Percentiles rank a stretch among this genome's conserved stretches.
Evolutionary conservation across 1,139 yeast species (phyloP).

Genomic region (Candida albicans): DNA sequence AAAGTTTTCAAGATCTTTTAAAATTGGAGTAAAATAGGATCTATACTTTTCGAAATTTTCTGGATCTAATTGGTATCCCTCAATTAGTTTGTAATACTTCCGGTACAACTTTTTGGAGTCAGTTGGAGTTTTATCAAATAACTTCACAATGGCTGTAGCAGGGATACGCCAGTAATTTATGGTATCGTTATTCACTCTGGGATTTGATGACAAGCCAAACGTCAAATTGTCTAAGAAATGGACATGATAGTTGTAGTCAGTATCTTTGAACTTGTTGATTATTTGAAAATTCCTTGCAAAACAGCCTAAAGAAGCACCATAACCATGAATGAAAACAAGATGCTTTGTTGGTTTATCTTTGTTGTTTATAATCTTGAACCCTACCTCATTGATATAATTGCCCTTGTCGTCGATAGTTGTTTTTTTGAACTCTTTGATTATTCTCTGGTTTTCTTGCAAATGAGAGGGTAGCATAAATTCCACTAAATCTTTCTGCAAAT

Average conservation of each 20-base stretch:
- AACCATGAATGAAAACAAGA: slow-evolving; percentile 82
- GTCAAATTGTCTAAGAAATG: slow-evolving; percentile 85
- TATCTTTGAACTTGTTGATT: slow-evolving; percentile 40
- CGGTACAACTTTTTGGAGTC: slow-evolving; percentile 33
- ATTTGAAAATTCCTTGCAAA: slow-evolving; percentile 73
- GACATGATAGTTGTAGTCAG: slow-evolving; percentile 41
- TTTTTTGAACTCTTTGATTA: slow-evolving; percentile 21
- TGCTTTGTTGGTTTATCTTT: slow-evolving; percentile 30
- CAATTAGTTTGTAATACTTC: slow-evolving; percentile 44
- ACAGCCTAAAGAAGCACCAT: slow-evolving; percentile 86
- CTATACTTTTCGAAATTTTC: slow-evolving; percentile 30
- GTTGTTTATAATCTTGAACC: slow-evolving; percentile 33
- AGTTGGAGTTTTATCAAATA: slow-evolving; percentile 33
- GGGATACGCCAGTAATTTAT: slow-evolving; percentile 24
- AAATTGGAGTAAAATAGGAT: slow-evolving; percentile 41
- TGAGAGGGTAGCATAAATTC: slow-evolving; percentile 35
- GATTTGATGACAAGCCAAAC: slow-evolving; percentile 77
- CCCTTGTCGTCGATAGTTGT: slow-evolving; percentile 28
- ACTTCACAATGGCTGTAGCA: slow-evolving; percentile 28
- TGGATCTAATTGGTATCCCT: slow-evolving; percentile 31
- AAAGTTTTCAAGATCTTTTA: slow-evolving; percentile 39
- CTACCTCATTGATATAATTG: slow-evolving; percentile 38
- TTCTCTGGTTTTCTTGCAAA: slow-evolving; percentile 21
- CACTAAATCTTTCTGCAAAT: slow-evolving; percentile 37
- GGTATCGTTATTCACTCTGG: slow-evolving; percentile 31